Conservation (phyloP, 202 grass and related monocot species). For the Hordeum pubiflorum region DNA sequence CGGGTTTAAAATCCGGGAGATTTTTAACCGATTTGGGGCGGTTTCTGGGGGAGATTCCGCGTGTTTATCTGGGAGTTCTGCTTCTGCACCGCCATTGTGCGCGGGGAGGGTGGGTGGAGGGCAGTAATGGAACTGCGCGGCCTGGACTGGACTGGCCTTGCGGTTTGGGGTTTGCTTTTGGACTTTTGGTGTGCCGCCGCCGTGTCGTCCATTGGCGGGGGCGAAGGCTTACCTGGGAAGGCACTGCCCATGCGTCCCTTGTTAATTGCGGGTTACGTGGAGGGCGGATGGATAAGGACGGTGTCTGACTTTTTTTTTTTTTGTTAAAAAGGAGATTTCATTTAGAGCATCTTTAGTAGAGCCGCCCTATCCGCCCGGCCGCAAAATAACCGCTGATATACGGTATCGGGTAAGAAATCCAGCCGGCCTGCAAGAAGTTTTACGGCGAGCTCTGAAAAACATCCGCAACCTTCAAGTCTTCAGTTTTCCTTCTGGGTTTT, state of each 20-base stretch:
- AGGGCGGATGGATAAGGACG: neutral
- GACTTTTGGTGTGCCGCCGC: too few species aligned
- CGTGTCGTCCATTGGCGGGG: neutral
- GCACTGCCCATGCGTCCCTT: neutral
- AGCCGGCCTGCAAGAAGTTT: too few species aligned
- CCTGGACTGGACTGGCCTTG: too few species aligned
- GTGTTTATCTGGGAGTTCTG: constrained; percentile 2
- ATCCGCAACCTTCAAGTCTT: too few species aligned
- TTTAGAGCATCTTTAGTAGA: neutral
- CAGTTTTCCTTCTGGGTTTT: too few species aligned
- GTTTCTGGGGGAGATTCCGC: constrained; percentile 8
- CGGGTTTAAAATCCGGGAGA: neutral
- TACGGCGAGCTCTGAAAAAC: too few species aligned
- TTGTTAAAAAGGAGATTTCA: neutral
- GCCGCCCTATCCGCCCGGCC: too few species aligned
- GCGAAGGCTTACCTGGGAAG: neutral
- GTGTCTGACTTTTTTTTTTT: too few species aligned
- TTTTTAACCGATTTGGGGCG: constrained; percentile 4
- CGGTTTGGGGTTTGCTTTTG: neutral
- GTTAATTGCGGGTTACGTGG: neutral
- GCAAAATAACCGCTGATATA: too few species aligned
- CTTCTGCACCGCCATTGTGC: constrained; percentile 13
- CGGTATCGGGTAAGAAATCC: too few species aligned
- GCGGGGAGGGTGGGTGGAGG: too few species aligned
- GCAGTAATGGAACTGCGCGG: neutral